Evolutionary conservation across 176 grass and related monocot genomes (phyloP), one percentile per base, ranked within the genome.

Genomic region (Oryza officinalis): DNA sequence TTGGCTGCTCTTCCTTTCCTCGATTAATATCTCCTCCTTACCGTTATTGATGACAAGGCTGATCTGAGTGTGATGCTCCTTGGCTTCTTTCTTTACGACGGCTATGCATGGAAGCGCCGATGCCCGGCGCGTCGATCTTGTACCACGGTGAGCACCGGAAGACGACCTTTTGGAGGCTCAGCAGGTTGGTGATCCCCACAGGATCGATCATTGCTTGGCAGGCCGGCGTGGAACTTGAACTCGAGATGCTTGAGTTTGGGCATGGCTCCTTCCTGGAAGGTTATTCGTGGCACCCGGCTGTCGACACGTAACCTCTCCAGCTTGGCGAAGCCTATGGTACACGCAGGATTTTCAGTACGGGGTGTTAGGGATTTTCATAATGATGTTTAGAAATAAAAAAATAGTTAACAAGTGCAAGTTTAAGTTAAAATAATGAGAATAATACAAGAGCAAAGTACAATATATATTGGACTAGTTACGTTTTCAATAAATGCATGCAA

Each of bases 151-250:
- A 67, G 77, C 77, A 67, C 4, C 41, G 10, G 63, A 80, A 80
- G 20, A 37, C 28, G 0, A 80, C 45, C 18, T 25, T 15, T 5
- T 54, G 0, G 11, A 80, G 10, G 1, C 22, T 54, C 0, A 0
- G 1, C 25, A 80, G 78, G 12, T 69, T 2, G 7, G 0, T 26
- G 45, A 73, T 73, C 25, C 70, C 70, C 41, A 49, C 25, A 17
- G 45, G 4, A 1, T 3, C 1, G 71, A 44, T 37, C 1, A 0
- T 46, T 6, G 10, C 27, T 54, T 35, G 27, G 14, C 8, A 2
- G 27, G 3, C 46, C 66, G 1, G 47, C 23, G 67, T 81, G 71
- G 66, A 81, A 81, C 79, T 70, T 81, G 79, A 71, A 71, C 47
- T 54, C 47, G 0, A 81, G 79, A 6, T 11, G 32, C 7, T 71